Evolutionary conservation across 2,329 filamentous ascomycete genomes (phyloP).

Genomic region (Fusarium humuli): DNA sequence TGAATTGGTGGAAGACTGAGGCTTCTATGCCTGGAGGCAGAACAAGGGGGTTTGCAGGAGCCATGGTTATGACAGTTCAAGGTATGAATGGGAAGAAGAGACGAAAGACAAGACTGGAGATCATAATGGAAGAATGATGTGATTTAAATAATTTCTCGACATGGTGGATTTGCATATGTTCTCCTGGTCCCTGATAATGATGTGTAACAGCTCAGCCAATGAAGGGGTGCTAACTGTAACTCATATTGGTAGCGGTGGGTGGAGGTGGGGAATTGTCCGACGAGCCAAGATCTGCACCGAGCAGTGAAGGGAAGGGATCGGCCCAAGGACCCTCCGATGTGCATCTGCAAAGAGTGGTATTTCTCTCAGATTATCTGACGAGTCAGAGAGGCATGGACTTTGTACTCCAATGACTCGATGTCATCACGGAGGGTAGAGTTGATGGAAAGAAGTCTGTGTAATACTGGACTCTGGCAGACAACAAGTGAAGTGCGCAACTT

Average conservation of each 20-base stretch:
- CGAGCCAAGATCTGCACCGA: background rate
- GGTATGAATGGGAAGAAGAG: background rate
- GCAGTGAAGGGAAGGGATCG: background rate
- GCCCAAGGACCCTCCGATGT: background rate
- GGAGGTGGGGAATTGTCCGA: background rate
- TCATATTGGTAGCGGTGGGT: background rate
- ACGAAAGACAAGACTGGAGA: fast-evolving
- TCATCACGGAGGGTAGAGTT: fast-evolving
- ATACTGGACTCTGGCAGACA: background rate
- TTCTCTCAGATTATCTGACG: background rate
- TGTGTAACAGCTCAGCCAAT: background rate
- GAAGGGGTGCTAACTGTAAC: background rate
- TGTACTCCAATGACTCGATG: background rate
- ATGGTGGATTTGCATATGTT: background rate
- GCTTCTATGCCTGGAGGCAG: background rate
- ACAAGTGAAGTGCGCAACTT: background rate
- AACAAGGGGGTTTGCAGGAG: background rate
- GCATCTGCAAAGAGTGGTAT: background rate
- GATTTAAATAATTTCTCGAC: background rate
- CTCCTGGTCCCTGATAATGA: background rate
- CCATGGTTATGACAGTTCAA: background rate
- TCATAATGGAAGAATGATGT: background rate
- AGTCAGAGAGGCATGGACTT: fast-evolving
- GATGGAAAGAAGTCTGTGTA: background rate
- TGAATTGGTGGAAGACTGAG: background rate